Percentiles rank a stretch among this genome's conserved stretches.
Evolutionary conservation across 257 asterid genomes (phyloP).

Genomic region (Craterostigma plantagineum): DNA sequence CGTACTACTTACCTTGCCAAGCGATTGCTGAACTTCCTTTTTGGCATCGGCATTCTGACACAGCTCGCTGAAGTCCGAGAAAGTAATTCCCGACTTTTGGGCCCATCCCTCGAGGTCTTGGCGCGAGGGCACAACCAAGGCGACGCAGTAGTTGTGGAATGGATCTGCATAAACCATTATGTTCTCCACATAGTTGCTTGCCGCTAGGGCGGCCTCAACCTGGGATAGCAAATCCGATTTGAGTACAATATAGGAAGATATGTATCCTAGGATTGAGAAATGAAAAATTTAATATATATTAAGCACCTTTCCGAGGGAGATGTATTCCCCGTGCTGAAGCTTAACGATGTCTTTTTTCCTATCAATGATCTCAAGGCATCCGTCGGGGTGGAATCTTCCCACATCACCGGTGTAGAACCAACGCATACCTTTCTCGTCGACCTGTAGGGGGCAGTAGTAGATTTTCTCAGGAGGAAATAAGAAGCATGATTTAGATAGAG

Average conservation of each 20-base stretch:
- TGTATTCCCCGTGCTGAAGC: constrained; percentile 97
- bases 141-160: constrained; percentile 68
- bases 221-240: constrained; percentile 13
- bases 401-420: constrained; percentile 95
- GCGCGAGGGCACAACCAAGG: constrained; percentile 80
- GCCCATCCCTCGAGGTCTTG: constrained; percentile 76
- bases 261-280: no score
- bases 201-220: constrained; percentile 74
- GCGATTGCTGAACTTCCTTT: constrained; percentile 58
- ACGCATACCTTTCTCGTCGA: constrained; percentile 70
- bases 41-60: constrained; percentile 47
- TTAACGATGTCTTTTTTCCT: constrained; percentile 92
- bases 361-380: constrained; percentile 92
- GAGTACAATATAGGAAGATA: no score
- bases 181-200: constrained; percentile 59
- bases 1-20: constrained; percentile 23
- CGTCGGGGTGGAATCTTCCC: constrained; percentile 76
- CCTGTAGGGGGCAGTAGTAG: constrained; percentile 19
- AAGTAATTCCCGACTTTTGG: constrained; percentile 30
- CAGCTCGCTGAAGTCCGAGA: constrained; percentile 48
- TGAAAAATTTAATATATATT: no score
- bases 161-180: constrained; percentile 90
- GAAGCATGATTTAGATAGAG: not conserved
- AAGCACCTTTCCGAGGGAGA: constrained; percentile 81
- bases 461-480: not conserved